A percentile compares a stretch with the other conserved stretches of the same genome.
These are phyloP conservation scores for Fusarium incarnatum DNA, from an alignment of 2,329 filamentous ascomycete genomes.

Conservation along the genomic window DNA sequence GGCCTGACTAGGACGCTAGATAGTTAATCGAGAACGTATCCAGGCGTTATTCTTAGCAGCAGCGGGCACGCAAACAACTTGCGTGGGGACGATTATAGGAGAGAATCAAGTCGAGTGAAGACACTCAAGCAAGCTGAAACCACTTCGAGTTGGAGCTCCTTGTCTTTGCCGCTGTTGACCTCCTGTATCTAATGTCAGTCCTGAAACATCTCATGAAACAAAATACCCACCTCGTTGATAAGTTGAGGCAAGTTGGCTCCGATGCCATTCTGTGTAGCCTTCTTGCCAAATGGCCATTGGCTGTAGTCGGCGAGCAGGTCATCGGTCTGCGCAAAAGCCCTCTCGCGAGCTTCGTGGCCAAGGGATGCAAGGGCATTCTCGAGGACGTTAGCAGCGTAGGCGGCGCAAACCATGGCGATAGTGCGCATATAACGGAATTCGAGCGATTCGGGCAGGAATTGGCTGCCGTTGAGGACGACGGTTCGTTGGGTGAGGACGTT, in stretches of 20 bases:
- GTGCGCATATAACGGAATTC: slow-evolving; percentile 95
- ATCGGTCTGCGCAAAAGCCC: slow-evolving; percentile 96
- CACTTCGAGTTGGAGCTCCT: slow-evolving; percentile 96
- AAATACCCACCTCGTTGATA: slow-evolving; percentile 74
- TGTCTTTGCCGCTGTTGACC: slow-evolving; percentile 86
- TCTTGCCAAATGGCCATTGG: slow-evolving; percentile 94
- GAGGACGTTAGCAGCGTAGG: slow-evolving; percentile 96
- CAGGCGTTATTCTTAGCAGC: slow-evolving; percentile 23
- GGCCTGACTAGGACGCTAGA: slow-evolving; percentile 35
- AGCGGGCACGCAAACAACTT: slow-evolving; percentile 18
- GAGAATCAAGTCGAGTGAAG: slow-evolving; percentile 95
- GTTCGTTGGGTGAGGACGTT: slow-evolving; percentile 94
- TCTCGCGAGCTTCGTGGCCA: slow-evolving; percentile 91
- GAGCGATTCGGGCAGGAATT: slow-evolving; percentile 92
- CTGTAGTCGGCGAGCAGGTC: slow-evolving; percentile 96
- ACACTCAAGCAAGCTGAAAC: slow-evolving; percentile 97
- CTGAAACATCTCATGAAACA: not conserved
- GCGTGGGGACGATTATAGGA: slow-evolving; percentile 70
- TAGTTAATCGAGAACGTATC: slow-evolving; percentile 32
- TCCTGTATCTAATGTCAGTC: slow-evolving; percentile 63
- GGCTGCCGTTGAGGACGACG: slow-evolving; percentile 85
- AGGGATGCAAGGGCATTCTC: slow-evolving; percentile 97
- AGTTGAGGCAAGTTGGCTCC: slow-evolving; percentile 92
- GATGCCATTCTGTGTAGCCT: slow-evolving; percentile 82
- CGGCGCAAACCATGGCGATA: slow-evolving; percentile 95